A percentile compares a stretch with the other conserved stretches of the same genome.
phyloP scores from a whole-genome alignment of 495 filamentous ascomycete genomes.

The Thermochaetoides thermophila region DNA sequence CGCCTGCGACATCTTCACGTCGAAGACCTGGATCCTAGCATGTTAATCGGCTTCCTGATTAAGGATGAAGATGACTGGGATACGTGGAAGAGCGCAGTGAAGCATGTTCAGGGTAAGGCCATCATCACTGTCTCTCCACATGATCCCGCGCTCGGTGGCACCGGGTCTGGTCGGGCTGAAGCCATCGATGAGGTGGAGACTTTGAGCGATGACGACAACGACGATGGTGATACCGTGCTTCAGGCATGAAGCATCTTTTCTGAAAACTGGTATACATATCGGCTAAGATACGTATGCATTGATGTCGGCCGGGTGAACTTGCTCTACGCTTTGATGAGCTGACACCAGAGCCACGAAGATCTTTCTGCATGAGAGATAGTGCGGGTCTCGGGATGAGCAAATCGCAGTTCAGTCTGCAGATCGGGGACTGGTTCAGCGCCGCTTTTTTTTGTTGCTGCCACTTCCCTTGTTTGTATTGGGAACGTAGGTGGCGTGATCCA shows the following conservation, averaged over 20 bases:
- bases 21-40: slow-evolving; percentile 93
- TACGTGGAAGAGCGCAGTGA: slow-evolving; percentile 58
- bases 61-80: slow-evolving; percentile 68
- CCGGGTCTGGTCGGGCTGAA: slow-evolving; percentile 42
- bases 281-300: too few relatives aligned
- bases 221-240: slow-evolving; percentile 30
- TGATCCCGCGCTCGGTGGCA: slow-evolving; percentile 43
- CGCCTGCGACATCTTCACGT: slow-evolving; percentile 70
- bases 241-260: slow-evolving; percentile 21
- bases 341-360: too few relatives aligned
- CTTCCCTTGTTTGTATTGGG: slow-evolving; percentile 5
- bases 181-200: slow-evolving; percentile 85
- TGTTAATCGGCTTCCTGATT: slow-evolving; percentile 95
- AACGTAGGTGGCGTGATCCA: slow-evolving; percentile 17
- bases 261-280: too few relatives aligned
- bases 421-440: too few relatives aligned
- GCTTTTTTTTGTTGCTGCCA: slow-evolving; percentile 14
- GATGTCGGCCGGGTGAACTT: too few relatives aligned
- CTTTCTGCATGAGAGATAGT: too few relatives aligned
- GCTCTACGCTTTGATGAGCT: too few relatives aligned
- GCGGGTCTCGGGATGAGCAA: too few relatives aligned
- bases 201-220: slow-evolving; percentile 52
- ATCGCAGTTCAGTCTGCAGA: too few relatives aligned
- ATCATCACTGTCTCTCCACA: slow-evolving; percentile 68
- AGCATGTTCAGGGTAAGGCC: slow-evolving; percentile 57